Conservation (phyloP, 257 asterid species). For the Solanum neorickii region DNA sequence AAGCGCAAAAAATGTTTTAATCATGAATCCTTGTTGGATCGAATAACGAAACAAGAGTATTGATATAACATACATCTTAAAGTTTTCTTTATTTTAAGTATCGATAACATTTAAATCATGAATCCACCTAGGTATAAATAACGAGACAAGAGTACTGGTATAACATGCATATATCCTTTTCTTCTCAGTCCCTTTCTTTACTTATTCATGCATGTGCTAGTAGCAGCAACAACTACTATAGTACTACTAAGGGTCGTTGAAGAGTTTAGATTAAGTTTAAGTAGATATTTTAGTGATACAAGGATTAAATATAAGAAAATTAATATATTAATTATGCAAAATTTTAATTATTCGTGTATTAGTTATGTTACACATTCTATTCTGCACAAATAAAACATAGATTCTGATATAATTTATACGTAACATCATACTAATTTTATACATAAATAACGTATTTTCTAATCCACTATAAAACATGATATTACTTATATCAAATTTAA, state of each 20-base stretch:
- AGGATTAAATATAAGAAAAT: not conserved
- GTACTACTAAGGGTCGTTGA: not conserved
- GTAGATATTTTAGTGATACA: too few species aligned
- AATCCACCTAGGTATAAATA: too few species aligned
- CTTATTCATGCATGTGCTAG: not conserved
- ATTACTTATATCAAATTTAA: too few species aligned
- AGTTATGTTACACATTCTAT: too few species aligned
- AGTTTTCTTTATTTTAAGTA: too few species aligned
- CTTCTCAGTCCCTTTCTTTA: not conserved
- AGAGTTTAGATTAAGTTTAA: not conserved
- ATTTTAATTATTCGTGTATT: too few species aligned
- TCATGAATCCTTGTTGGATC: not conserved
- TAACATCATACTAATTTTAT: too few species aligned
- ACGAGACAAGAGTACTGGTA: not conserved
- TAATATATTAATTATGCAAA: not conserved
- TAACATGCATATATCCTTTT: not conserved
- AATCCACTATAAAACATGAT: too few species aligned
- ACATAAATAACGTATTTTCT: too few species aligned
- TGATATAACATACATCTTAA: not conserved
- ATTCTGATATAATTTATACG: too few species aligned
- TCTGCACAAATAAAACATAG: not conserved
- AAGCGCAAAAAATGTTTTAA: not conserved
- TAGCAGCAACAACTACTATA: not conserved
- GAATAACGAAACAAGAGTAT: not conserved
- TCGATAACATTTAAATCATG: not conserved